A percentile compares a stretch with the other conserved stretches of the same genome.
These are phyloP conservation scores for Colletotrichum horii DNA, from an alignment of 2,329 filamentous ascomycete genomes.

Conservation along the genomic window DNA sequence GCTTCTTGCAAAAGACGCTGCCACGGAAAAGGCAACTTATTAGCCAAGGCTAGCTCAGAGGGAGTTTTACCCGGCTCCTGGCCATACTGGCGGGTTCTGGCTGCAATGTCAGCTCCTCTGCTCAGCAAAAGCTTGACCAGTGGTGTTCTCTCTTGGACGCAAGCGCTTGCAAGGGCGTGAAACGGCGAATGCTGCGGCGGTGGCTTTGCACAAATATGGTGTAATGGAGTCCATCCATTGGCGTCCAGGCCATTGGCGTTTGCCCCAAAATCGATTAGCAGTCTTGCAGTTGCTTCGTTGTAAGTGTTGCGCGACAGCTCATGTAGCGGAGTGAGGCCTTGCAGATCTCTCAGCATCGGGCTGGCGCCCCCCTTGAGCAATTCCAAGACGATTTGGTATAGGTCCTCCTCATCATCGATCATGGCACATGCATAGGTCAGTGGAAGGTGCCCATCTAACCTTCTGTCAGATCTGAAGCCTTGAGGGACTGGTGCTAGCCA, in stretches of 20 bases:
- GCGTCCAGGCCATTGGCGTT: not conserved
- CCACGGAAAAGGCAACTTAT: not conserved
- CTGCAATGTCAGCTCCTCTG: not conserved
- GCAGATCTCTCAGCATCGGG: not conserved
- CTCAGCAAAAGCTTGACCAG: not conserved
- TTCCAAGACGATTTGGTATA: not conserved
- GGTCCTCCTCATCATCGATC: not conserved
- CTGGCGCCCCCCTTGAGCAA: not conserved
- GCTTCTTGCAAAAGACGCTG: not conserved
- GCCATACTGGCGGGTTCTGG: not conserved
- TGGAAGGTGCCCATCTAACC: not conserved
- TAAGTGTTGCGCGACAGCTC: not conserved
- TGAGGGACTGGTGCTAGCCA: not conserved
- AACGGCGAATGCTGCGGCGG: not conserved
- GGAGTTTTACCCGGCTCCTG: not conserved
- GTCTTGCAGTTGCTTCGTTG: not conserved
- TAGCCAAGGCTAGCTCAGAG: not conserved
- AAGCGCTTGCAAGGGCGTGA: not conserved
- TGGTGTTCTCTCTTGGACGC: not conserved
- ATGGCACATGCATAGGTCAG: not conserved
- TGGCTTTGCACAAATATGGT: not conserved
- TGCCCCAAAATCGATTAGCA: conserved; percentile 20
- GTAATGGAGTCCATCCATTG: not conserved
- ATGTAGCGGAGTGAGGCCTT: not conserved
- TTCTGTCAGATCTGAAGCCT: not conserved